A percentile compares a stretch with the other conserved stretches of the same genome.
Evolutionary conservation across 2,329 filamentous ascomycete species (phyloP).

Genomic region (Scytalidium lignicola): DNA sequence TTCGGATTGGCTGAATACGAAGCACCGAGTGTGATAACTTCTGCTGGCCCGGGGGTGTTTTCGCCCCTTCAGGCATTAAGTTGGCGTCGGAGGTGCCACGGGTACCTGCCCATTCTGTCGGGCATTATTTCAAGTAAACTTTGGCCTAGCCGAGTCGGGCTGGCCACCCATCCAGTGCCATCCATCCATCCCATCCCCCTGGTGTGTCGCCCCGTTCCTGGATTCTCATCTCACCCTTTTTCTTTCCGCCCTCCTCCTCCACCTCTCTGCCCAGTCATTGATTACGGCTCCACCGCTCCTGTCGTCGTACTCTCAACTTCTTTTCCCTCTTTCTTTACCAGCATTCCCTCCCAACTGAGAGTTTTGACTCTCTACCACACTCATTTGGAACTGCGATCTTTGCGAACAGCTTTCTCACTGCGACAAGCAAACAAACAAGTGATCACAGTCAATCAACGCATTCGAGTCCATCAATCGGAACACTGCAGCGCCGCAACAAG

Average conservation of each 20-base stretch:
- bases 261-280: not conserved
- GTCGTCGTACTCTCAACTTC: not conserved
- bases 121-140: no score
- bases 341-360: conserved; percentile 29
- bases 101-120: no score
- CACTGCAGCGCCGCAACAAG: not conserved
- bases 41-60: no score
- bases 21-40: no score
- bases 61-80: no score
- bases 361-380: conserved; percentile 30
- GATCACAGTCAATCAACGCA: not conserved
- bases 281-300: not conserved
- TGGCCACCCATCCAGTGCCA: no score
- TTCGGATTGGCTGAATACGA: no score
- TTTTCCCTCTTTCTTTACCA: conserved; percentile 8
- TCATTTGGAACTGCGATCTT: conserved; percentile 29
- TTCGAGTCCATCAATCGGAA: not conserved
- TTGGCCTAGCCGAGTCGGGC: not conserved
- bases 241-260: not conserved
- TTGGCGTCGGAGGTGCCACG: no score
- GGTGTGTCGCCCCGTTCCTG: not conserved
- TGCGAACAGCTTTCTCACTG: not conserved
- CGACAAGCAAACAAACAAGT: not conserved
- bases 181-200: no score
- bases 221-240: not conserved